Evolutionary conservation across 176 grass and related monocot genomes (phyloP).

Genomic region (Alopecurus myosuroides): DNA sequence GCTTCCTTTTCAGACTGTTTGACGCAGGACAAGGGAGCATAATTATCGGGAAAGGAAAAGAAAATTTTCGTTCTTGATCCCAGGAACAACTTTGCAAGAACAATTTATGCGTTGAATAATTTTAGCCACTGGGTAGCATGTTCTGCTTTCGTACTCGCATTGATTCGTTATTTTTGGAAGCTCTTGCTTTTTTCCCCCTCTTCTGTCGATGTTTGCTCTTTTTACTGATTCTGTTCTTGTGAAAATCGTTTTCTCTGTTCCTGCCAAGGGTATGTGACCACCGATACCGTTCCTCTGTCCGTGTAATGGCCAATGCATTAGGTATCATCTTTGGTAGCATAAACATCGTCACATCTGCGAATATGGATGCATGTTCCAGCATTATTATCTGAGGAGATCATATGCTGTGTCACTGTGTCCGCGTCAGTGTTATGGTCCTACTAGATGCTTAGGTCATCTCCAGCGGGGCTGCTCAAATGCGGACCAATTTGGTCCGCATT

Average conservation of each 20-base stretch:
- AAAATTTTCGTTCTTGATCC: constrained; percentile 17
- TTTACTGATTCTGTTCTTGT: background rate
- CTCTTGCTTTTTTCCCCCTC: background rate
- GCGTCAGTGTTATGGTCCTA: too few species aligned
- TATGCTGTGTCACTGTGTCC: too few species aligned
- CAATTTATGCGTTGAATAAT: background rate
- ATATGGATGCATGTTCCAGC: too few species aligned
- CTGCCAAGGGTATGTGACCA: background rate
- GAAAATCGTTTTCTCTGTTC: background rate
- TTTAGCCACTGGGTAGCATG: background rate
- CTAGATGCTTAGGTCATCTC: too few species aligned
- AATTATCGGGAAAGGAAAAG: background rate
- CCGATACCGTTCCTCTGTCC: too few species aligned
- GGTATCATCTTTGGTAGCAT: too few species aligned
- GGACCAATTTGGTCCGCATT: too few species aligned
- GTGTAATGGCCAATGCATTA: too few species aligned
- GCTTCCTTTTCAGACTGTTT: background rate
- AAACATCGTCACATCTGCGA: too few species aligned
- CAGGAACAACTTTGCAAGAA: background rate
- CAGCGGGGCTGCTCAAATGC: too few species aligned
- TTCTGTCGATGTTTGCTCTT: background rate
- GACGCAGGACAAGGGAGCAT: constrained; percentile 25
- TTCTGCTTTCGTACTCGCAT: background rate
- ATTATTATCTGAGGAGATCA: too few species aligned
- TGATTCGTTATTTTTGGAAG: background rate